Conservation (phyloP, 768 basidiomycete genomes). For the Agrocybe chaxingu region DNA sequence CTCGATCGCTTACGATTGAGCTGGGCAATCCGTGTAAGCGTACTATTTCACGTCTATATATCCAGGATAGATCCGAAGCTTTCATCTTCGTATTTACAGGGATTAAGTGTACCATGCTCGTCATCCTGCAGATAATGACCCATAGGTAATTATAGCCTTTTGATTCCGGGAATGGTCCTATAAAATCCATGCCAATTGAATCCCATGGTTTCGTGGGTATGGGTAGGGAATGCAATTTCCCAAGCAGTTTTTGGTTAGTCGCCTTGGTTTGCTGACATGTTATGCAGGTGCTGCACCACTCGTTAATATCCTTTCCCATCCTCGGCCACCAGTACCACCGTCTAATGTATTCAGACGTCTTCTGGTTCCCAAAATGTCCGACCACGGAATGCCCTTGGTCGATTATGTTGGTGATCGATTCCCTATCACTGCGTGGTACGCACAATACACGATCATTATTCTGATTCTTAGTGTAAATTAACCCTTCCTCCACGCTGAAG, state of each 20-base stretch:
- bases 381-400: slow-evolving; percentile 24
- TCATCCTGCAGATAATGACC: slow-evolving; percentile 27
- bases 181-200: slow-evolving; percentile 37
- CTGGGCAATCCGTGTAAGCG: slow-evolving; percentile 26
- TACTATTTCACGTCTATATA: slow-evolving; percentile 24
- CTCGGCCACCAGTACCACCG: slow-evolving; percentile 32
- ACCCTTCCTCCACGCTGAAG: background rate
- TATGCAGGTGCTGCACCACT: slow-evolving; percentile 21
- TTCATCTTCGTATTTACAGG: slow-evolving; percentile 20
- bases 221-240: slow-evolving; percentile 9
- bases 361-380: slow-evolving; percentile 27
- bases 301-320: slow-evolving; percentile 14
- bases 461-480: slow-evolving; percentile 4
- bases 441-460: slow-evolving; percentile 12
- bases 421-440: slow-evolving; percentile 10
- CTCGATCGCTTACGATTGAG: slow-evolving; percentile 28
- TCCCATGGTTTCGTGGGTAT: slow-evolving; percentile 30
- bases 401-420: slow-evolving; percentile 10
- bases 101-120: slow-evolving; percentile 30
- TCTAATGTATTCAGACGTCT: slow-evolving; percentile 26
- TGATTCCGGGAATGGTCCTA: slow-evolving; percentile 29
- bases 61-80: slow-evolving; percentile 26
- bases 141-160: slow-evolving; percentile 25
- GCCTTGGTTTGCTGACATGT: slow-evolving; percentile 22
- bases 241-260: background rate